Conservation (phyloP, 306 rosid genomes). For the Mucuna pruriens region DNA sequence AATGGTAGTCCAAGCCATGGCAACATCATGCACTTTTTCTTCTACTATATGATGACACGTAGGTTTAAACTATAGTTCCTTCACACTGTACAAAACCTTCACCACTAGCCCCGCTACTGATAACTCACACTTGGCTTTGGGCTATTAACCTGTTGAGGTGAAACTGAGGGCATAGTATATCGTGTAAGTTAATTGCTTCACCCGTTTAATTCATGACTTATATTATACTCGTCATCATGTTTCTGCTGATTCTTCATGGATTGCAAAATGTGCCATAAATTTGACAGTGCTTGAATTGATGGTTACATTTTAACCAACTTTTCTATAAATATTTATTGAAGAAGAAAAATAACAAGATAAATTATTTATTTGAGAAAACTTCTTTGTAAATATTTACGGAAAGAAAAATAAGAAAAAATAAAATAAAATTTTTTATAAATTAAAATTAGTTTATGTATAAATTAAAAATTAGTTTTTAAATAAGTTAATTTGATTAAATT, state of each 20-base stretch:
- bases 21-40: neutral
- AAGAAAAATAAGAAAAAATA: too few relatives aligned
- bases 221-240: neutral
- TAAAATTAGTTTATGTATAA: too few relatives aligned
- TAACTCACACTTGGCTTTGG: too few relatives aligned
- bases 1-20: neutral
- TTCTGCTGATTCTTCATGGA: neutral
- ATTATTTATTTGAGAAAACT: too few relatives aligned
- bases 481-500: too few relatives aligned
- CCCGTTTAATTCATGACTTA: neutral
- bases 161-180: neutral
- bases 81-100: neutral
- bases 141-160: too few relatives aligned
- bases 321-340: too few relatives aligned
- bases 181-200: neutral
- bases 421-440: too few relatives aligned
- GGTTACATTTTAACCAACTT: too few relatives aligned
- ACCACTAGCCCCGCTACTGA: neutral
- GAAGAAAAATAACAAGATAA: too few relatives aligned
- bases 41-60: neutral
- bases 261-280: neutral
- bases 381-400: too few relatives aligned
- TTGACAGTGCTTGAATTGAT: neutral
- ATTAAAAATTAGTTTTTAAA: too few relatives aligned
- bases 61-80: neutral